These are phyloP conservation scores for Saccharomycopsis fermentans DNA, from an alignment of 805 yeast genomes.

Conservation along the genomic window DNA sequence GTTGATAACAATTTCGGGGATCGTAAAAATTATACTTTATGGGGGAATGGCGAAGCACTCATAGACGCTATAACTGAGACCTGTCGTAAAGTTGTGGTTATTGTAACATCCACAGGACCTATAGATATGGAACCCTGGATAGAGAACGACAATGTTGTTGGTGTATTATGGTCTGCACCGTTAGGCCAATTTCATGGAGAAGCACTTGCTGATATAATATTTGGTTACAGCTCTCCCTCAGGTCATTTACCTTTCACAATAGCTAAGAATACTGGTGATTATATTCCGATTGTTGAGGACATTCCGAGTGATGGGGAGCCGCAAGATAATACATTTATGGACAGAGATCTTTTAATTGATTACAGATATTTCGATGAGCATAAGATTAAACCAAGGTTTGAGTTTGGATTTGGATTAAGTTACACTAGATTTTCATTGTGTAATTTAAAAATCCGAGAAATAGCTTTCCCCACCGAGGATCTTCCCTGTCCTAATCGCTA, in stretches of 20 bases:
- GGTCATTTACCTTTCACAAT: conserved; percentile 57
- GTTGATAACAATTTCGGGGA: conserved; percentile 55
- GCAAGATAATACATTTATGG: conserved; percentile 24
- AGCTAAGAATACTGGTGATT: conserved; percentile 39
- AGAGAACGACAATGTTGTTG: conserved; percentile 48
- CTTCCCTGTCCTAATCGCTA: conserved; percentile 21
- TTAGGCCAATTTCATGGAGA: conserved; percentile 47
- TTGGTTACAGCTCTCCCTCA: conserved; percentile 53
- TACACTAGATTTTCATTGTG: conserved; percentile 21
- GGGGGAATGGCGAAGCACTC: conserved; percentile 50
- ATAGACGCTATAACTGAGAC: conserved; percentile 38
- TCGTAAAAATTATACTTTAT: conserved; percentile 39
- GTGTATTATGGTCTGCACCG: conserved; percentile 45
- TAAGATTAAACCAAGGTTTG: conserved; percentile 45
- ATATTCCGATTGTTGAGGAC: conserved; percentile 37
- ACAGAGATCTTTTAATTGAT: conserved; percentile 33
- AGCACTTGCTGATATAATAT: conserved; percentile 47
- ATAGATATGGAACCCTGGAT: conserved; percentile 47
- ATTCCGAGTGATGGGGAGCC: conserved; percentile 29
- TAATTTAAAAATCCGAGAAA: conserved; percentile 23
- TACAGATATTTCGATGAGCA: conserved; percentile 49
- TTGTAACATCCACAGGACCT: conserved; percentile 52
- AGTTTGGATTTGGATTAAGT: conserved; percentile 28
- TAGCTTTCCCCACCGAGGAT: conserved; percentile 33
- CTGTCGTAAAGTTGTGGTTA: conserved; percentile 47